Base-by-base conservation (phyloP, 495 filamentous ascomycete species). In the Friedmanniomyces simplex region DNA sequence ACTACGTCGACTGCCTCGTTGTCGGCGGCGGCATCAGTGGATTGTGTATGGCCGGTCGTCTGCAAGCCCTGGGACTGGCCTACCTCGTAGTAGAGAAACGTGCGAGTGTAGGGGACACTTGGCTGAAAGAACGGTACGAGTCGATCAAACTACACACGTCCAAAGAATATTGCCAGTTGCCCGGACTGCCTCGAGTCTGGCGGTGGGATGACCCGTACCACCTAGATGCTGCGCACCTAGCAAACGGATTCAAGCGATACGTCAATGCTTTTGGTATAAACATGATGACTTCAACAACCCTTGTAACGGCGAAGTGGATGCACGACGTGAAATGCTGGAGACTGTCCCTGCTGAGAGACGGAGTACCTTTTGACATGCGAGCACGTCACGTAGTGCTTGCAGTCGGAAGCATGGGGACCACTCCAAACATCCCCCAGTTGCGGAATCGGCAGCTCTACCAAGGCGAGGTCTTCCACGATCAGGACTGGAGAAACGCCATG, bases 181-280 rank as follows among this genome's bases (percentile, higher is more conserved):
- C 52, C 6, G 32, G 37, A 13, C 14, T 13, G 3, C 52, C 52
- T 5, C 57, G 36, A 68, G 18, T 68, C 67, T 22, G 71, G 69
- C 50, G 64, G 63, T 11, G 8, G 34, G 34, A 37, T 37, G 34
- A 37, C 34, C 34, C 34, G 34, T 37, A 37, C 34, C 34, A 37
- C 16, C 34, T 37, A 8, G 16, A 8, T 8, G 34, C 8, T 8
- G 16, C 8, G 16, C 8, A 37, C 34, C 59, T 75, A 21, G 71
- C 66, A 14, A 32, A 49, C 7, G 73, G 71, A 2, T 64, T 68
- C 43, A 45, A 57, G 52, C 58, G 58, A 48, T 74, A 66, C 49
- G 67, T 66, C 2, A 57, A 65, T 12, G 59, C 67, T 6, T 75
- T 69, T 58, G 64, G 63, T 10, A 68, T 76, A 34, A 69, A 72